These are phyloP conservation scores for Sclerotinia trifoliorum DNA, from an alignment of 2,329 filamentous ascomycete genomes.

Conservation along the genomic window DNA sequence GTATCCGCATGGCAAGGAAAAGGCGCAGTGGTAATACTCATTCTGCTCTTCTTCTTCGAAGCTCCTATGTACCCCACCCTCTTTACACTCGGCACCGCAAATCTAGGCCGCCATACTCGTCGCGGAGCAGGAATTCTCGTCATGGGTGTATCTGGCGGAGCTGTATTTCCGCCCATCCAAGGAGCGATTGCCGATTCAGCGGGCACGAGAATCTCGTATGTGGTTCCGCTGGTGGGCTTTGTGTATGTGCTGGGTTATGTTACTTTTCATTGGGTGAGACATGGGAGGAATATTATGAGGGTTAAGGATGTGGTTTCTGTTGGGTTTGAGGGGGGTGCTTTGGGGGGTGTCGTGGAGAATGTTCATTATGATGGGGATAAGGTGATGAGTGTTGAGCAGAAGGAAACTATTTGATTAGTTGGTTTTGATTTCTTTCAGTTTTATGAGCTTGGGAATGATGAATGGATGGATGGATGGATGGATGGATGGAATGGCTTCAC, in stretches of 20 bases:
- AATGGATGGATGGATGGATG: no score
- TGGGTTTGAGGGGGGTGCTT: conserved; percentile 32
- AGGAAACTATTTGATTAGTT: conserved; percentile 2
- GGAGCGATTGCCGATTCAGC: conserved; percentile 61
- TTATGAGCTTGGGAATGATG: neutral
- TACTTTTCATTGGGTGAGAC: conserved; percentile 39
- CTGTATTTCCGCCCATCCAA: conserved; percentile 69
- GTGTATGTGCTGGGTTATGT: conserved; percentile 42
- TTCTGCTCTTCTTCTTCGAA: conserved; percentile 74
- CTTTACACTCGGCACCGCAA: conserved; percentile 72
- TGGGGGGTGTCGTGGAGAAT: conserved; percentile 29
- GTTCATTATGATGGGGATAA: conserved; percentile 28
- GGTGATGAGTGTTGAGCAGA: neutral
- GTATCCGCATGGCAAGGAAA: conserved; percentile 39
- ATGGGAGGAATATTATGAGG: conserved; percentile 39
- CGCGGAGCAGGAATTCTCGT: conserved; percentile 71
- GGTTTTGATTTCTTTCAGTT: no score
- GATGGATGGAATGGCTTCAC: neutral
- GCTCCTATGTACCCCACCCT: conserved; percentile 80
- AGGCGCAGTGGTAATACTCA: conserved; percentile 60
- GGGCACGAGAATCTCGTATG: conserved; percentile 45
- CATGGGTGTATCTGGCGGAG: conserved; percentile 69
- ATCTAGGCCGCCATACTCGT: conserved; percentile 74
- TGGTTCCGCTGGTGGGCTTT: conserved; percentile 47
- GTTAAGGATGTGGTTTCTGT: conserved; percentile 36